Conservation (phyloP, 441 rosid species). For the Erodium trifolium region DNA sequence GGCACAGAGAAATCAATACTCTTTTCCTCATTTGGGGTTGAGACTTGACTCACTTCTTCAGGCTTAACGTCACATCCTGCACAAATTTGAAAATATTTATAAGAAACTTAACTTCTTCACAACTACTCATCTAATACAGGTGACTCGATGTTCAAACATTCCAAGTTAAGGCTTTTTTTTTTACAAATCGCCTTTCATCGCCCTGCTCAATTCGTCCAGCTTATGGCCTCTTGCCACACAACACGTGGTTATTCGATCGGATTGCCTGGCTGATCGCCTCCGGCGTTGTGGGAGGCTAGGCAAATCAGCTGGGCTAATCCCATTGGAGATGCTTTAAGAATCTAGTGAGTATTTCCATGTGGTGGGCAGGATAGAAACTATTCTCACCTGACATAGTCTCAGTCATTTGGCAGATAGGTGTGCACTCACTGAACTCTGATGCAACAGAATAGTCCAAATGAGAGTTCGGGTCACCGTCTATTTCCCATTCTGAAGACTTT, state of each 20-base stretch:
- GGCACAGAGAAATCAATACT: constrained; percentile 14
- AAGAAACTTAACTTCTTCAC: not conserved
- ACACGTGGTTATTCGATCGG: no score
- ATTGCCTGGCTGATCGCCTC: no score
- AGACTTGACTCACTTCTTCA: not conserved
- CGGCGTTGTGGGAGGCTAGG: no score
- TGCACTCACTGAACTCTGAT: constrained; percentile 11
- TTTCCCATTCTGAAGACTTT: constrained; percentile 11
- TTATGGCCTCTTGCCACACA: no score
- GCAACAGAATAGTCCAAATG: constrained; percentile 12
- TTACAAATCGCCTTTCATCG: no score
- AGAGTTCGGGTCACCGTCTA: constrained; percentile 11
- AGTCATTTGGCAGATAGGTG: constrained; percentile 5
- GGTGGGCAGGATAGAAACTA: no score
- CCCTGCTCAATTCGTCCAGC: no score
- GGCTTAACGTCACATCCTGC: constrained; percentile 18
- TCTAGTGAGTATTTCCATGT: no score
- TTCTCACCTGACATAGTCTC: constrained; percentile 12
- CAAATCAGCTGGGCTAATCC: no score
- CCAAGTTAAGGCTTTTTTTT: no score
- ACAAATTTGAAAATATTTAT: constrained; percentile 8
- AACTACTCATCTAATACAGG: not conserved
- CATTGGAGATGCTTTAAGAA: no score
- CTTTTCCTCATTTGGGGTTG: constrained; percentile 4
- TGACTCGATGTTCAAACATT: no score